phyloP scores from a whole-genome alignment of 257 asterid genomes.

The Knoxia roxburghii region DNA sequence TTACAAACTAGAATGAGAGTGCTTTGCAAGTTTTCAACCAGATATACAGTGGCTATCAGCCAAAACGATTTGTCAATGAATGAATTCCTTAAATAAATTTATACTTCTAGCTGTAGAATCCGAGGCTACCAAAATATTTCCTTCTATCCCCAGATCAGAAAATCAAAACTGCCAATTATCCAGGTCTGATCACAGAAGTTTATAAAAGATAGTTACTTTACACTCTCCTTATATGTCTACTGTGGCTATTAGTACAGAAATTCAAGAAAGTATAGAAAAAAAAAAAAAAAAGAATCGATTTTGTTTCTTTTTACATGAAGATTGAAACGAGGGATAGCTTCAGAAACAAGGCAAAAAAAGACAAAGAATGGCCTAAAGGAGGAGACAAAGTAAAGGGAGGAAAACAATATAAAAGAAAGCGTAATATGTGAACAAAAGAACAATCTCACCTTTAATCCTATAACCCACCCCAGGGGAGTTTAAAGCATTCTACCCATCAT shows the following conservation, averaged over 20 bases:
- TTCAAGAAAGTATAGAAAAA: slow-evolving; percentile 6
- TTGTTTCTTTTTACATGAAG: slow-evolving; percentile 21
- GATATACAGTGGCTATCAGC: not conserved
- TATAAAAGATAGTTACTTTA: not conserved
- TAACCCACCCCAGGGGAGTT: slow-evolving; percentile 19
- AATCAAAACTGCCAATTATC: not conserved
- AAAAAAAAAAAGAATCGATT: slow-evolving; percentile 16
- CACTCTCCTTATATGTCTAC: not conserved
- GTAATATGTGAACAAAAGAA: slow-evolving; percentile 37
- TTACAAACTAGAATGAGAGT: not conserved
- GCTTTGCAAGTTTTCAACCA: not conserved
- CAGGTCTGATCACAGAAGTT: not conserved
- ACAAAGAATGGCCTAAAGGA: not conserved
- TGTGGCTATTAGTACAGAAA: not conserved
- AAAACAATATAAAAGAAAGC: slow-evolving; percentile 25
- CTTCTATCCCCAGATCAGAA: not conserved
- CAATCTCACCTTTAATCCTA: slow-evolving; percentile 33
- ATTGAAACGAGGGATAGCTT: slow-evolving; percentile 33
- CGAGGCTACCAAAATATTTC: not conserved
- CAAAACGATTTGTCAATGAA: not conserved
- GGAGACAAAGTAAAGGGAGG: slow-evolving; percentile 5
- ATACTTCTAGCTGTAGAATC: not conserved
- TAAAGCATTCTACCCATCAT: slow-evolving; percentile 22
- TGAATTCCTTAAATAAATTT: not conserved
- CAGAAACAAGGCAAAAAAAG: slow-evolving; percentile 27